Conservation (phyloP, 2,329 filamentous ascomycete genomes). For the Colletotrichum echinochloae region DNA sequence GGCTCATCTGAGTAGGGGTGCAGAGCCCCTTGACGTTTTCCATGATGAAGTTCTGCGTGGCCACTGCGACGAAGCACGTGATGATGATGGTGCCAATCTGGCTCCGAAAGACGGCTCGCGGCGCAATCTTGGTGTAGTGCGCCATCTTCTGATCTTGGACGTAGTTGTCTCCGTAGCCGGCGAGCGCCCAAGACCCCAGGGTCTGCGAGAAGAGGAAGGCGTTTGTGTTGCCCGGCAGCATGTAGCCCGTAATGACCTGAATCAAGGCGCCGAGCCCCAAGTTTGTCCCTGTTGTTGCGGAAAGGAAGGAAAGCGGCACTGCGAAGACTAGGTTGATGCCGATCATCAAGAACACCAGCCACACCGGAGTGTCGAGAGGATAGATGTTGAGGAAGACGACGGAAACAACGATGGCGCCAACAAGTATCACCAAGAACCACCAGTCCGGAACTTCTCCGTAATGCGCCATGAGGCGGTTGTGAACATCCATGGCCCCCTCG, state of each 20-base stretch:
- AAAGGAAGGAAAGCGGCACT: conserved; percentile 57
- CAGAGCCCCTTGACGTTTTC: conserved; percentile 51
- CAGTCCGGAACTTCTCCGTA: conserved; percentile 63
- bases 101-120: conserved; percentile 51
- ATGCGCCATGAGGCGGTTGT: conserved; percentile 56
- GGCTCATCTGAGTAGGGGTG: conserved; percentile 49
- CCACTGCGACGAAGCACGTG: conserved; percentile 54
- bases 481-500: conserved; percentile 56
- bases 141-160: conserved; percentile 50
- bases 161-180: conserved; percentile 57
- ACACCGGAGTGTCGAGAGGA: conserved; percentile 47
- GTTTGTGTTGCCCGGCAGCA: conserved; percentile 51
- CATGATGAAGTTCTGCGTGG: conserved; percentile 56
- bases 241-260: conserved; percentile 59
- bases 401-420: conserved; percentile 49
- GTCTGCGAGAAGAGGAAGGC: conserved; percentile 45
- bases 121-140: conserved; percentile 50
- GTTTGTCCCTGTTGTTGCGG: conserved; percentile 59
- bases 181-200: conserved; percentile 49
- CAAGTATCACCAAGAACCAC: conserved; percentile 59
- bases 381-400: conserved; percentile 48
- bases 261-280: conserved; percentile 56
- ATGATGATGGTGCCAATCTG: conserved; percentile 59
- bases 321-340: conserved; percentile 55
- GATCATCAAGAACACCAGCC: conserved; percentile 49